phyloP scores from a whole-genome alignment of 768 basidiomycete genomes.

The Gautieria morchelliformis region DNA sequence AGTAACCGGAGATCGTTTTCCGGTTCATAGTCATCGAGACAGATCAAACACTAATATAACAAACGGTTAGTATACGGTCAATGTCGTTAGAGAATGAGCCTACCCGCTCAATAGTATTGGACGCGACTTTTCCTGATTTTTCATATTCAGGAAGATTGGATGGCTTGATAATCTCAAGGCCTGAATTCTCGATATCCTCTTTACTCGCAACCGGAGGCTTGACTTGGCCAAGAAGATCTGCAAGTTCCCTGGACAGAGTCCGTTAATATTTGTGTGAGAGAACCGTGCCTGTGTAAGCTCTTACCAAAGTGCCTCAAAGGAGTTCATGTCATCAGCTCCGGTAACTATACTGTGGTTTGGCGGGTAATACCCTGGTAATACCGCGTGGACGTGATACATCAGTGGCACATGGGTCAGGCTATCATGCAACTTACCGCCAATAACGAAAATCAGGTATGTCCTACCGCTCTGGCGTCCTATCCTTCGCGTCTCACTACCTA shows the following conservation, averaged over 20 bases:
- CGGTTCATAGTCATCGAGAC: conserved; percentile 73
- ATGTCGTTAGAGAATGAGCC: conserved; percentile 18
- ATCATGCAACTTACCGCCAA: conserved; percentile 46
- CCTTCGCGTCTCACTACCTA: conserved; percentile 6
- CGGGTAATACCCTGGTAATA: conserved; percentile 93
- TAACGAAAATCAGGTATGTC: conserved; percentile 87
- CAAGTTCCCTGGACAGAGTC: conserved; percentile 50
- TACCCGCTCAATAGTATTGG: conserved; percentile 76
- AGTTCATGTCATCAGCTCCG: conserved; percentile 64
- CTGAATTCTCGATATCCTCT: conserved; percentile 80
- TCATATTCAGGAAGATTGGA: conserved; percentile 37
- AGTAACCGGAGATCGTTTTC: conserved; percentile 77
- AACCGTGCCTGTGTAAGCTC: conserved; percentile 17
- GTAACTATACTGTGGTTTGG: conserved; percentile 82
- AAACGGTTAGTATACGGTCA: neutral
- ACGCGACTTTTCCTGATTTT: conserved; percentile 51
- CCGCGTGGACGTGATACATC: conserved; percentile 33
- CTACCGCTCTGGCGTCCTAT: conserved; percentile 21
- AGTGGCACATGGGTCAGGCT: conserved; percentile 6
- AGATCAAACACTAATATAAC: conserved; percentile 60
- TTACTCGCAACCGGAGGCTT: conserved; percentile 76
- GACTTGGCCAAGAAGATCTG: conserved; percentile 71
- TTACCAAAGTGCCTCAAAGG: conserved; percentile 70
- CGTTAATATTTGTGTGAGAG: neutral
- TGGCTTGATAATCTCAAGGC: conserved; percentile 65